phyloP scores from a whole-genome alignment of 352 stramenopile species.

The Globisporangium abappressorium region DNA sequence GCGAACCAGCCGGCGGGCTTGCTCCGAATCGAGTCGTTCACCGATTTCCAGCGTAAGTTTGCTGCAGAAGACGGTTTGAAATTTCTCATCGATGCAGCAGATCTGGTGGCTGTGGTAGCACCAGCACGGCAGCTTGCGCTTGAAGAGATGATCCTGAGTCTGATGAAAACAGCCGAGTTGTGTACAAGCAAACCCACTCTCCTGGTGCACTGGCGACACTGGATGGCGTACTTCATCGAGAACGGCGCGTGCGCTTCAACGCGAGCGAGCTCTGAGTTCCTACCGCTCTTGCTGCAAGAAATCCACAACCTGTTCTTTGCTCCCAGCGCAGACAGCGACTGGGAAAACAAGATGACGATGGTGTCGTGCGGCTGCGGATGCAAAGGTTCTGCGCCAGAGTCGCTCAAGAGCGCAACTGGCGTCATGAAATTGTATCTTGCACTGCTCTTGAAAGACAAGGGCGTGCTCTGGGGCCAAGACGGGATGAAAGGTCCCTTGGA shows the following conservation, averaged over 20 bases:
- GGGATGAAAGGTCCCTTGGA: constrained; percentile 17
- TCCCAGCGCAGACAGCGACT: not conserved
- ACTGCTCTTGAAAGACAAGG: constrained; percentile 15
- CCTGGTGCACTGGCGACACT: constrained; percentile 20
- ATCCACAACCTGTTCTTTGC: constrained; percentile 14
- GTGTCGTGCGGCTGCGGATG: constrained; percentile 15
- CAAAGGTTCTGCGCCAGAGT: constrained; percentile 2
- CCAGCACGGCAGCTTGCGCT: constrained; percentile 10
- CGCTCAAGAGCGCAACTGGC: constrained; percentile 12
- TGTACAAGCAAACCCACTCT: constrained; percentile 3
- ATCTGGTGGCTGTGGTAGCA: constrained; percentile 1
- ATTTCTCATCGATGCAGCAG: constrained; percentile 12
- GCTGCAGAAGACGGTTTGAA: constrained; percentile 14
- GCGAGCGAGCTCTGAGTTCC: constrained; percentile 8
- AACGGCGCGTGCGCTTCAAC: constrained; percentile 14
- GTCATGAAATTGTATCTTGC: constrained; percentile 16
- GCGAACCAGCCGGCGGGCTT: not conserved
- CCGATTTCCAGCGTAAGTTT: constrained; percentile 14
- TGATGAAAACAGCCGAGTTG: constrained; percentile 18
- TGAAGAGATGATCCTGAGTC: constrained; percentile 16
- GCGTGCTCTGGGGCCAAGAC: constrained; percentile 19
- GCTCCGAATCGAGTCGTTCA: constrained; percentile 1
- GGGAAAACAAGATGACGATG: not conserved
- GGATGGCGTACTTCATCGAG: constrained; percentile 20
- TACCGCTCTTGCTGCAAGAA: constrained; percentile 12